Evolutionary conservation across 768 basidiomycete species (phyloP).

Genomic region (Chalciporus piperatus): DNA sequence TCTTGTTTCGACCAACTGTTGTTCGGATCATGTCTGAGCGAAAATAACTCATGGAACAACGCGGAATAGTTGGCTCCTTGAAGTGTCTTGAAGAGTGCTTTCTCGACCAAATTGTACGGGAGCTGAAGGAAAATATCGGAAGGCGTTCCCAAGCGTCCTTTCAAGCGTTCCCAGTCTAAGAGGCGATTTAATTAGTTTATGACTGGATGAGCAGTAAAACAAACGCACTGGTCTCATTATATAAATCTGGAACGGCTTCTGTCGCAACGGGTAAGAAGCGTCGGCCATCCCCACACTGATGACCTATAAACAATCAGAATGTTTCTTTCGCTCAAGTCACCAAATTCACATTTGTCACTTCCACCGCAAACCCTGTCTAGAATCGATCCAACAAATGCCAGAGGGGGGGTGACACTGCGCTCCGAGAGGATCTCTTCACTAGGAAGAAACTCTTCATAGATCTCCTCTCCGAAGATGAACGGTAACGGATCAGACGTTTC

Average conservation of each 20-base stretch:
- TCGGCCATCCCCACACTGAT: too few species aligned
- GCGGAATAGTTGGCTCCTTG: constrained; percentile 1
- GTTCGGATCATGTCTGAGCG: constrained; percentile 1
- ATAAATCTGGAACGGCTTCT: constrained; percentile 4
- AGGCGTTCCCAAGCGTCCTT: background rate
- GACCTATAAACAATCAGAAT: constrained; percentile 2
- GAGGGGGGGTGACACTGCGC: constrained; percentile 2
- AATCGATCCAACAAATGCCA: constrained; percentile 12
- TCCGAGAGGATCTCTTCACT: background rate
- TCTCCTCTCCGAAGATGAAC: background rate
- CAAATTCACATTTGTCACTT: constrained; percentile 6
- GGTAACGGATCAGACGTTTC: constrained; percentile 9
- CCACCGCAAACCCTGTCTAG: constrained; percentile 10
- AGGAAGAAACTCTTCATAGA: constrained; percentile 6
- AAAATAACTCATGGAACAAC: constrained; percentile 9
- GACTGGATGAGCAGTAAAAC: background rate
- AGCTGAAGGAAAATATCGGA: constrained; percentile 3
- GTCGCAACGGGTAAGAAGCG: background rate
- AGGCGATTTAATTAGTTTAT: background rate
- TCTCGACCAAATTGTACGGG: constrained; percentile 1
- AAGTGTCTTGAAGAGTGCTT: constrained; percentile 6
- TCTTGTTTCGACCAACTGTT: constrained; percentile 7
- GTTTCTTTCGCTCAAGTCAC: background rate
- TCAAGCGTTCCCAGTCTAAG: constrained; percentile 12
- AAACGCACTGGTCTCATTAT: constrained; percentile 13